Percentiles rank a stretch among this genome's conserved stretches.
Evolutionary conservation across 2,329 filamentous ascomycete species (phyloP).

Genomic region (Pestalotiopsis sp.): DNA sequence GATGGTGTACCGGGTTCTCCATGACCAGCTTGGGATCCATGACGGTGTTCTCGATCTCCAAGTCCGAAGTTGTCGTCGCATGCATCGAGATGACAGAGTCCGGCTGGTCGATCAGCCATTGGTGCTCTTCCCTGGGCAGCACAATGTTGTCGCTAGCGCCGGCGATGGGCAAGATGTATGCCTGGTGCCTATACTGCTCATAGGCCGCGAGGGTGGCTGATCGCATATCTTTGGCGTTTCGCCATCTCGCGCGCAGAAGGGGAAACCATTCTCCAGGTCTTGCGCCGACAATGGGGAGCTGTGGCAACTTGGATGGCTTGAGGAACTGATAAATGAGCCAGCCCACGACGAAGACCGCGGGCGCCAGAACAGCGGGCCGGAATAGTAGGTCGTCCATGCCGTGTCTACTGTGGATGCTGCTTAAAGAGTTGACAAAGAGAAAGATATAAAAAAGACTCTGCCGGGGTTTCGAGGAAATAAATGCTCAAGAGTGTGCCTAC

Average conservation of each 20-base stretch:
- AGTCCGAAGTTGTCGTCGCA: conserved; percentile 19
- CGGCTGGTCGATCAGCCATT: conserved; percentile 34
- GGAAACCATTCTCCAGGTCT: conserved; percentile 37
- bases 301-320: conserved; percentile 25
- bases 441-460: not conserved
- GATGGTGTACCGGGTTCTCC: conserved; percentile 25
- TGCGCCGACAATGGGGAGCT: conserved; percentile 32
- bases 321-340: conserved; percentile 29
- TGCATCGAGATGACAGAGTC: conserved; percentile 28
- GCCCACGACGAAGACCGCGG: conserved; percentile 22
- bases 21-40: conserved; percentile 24
- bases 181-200: conserved; percentile 23
- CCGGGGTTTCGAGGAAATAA: not conserved
- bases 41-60: conserved; percentile 30
- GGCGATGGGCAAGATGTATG: conserved; percentile 29
- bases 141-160: conserved; percentile 24
- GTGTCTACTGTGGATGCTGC: not conserved
- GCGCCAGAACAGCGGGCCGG: conserved; percentile 28
- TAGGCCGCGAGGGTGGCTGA: conserved; percentile 26
- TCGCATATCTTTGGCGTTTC: conserved; percentile 33
- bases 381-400: conserved; percentile 13
- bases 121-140: conserved; percentile 29
- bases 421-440: not conserved
- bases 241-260: conserved; percentile 29
- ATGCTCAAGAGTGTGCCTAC: not conserved